These are phyloP conservation scores for Mortierella alpina DNA, from an alignment of 192 early-diverging fungal genomes.

Conservation along the genomic window DNA sequence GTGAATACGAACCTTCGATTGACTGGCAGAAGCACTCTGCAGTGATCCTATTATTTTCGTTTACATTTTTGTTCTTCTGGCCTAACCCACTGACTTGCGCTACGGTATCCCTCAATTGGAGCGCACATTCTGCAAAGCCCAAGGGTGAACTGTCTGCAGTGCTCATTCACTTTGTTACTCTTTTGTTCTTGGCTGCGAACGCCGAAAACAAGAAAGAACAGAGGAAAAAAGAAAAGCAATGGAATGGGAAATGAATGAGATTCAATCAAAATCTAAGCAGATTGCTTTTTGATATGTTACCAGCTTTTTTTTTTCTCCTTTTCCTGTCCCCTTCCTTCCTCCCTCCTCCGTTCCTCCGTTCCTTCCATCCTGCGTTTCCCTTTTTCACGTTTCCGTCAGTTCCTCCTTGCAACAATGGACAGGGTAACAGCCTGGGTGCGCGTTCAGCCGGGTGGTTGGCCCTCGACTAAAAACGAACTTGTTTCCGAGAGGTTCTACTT, in stretches of 20 bases:
- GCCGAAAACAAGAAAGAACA: neutral
- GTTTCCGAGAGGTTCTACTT: conserved; percentile 6
- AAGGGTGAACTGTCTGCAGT: too few species aligned
- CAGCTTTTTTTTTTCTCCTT: conserved; percentile 13
- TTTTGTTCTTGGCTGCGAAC: neutral
- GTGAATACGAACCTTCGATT: too few species aligned
- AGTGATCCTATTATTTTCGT: too few species aligned
- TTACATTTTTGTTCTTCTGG: too few species aligned
- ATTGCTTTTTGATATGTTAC: neutral
- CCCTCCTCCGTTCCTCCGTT: neutral
- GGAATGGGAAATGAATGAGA: neutral
- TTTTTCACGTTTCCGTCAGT: conserved; percentile 1
- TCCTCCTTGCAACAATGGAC: conserved; percentile 1
- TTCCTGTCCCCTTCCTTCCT: conserved; percentile 26
- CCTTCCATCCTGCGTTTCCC: conserved; percentile 8
- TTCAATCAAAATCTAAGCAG: conserved; percentile 7
- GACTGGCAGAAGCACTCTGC: too few species aligned
- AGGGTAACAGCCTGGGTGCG: conserved; percentile 31
- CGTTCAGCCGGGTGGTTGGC: conserved; percentile 7
- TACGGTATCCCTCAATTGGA: too few species aligned
- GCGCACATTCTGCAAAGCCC: too few species aligned
- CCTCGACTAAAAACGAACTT: conserved; percentile 14
- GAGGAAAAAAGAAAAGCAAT: neutral
- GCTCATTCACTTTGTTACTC: neutral
- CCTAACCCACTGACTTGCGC: too few species aligned